Evolutionary conservation across 495 filamentous ascomycete genomes (phyloP).

Genomic region (Penicillium pulvis): DNA sequence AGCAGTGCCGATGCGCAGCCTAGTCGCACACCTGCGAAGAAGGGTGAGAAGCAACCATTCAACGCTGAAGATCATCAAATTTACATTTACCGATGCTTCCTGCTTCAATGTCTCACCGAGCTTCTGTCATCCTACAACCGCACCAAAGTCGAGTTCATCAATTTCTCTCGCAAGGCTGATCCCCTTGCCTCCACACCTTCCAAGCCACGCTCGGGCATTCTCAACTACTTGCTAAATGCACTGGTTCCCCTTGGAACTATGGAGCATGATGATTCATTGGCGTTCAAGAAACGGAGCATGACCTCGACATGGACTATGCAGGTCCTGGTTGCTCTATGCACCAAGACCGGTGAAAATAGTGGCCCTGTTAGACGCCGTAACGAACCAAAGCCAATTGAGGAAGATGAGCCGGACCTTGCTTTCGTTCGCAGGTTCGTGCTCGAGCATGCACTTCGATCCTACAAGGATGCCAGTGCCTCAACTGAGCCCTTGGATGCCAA

Average conservation of each 20-base stretch:
- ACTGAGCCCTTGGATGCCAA: slow-evolving; percentile 81
- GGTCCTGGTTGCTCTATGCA: slow-evolving; percentile 82
- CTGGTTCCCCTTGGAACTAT: slow-evolving; percentile 79
- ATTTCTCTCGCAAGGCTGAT: slow-evolving; percentile 89
- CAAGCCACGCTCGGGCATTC: slow-evolving; percentile 87
- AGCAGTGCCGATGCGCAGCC: slow-evolving; percentile 32
- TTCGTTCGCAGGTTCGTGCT: slow-evolving; percentile 94
- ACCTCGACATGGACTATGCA: slow-evolving; percentile 84
- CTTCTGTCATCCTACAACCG: slow-evolving; percentile 91
- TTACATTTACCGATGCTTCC: slow-evolving; percentile 93
- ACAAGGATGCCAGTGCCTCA: slow-evolving; percentile 82
- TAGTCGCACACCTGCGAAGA: slow-evolving; percentile 48
- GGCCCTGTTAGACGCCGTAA: slow-evolving; percentile 39
- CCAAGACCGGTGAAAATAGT: slow-evolving; percentile 76
- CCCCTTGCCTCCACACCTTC: slow-evolving; percentile 83
- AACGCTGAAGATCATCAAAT: slow-evolving; percentile 93
- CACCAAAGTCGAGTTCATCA: slow-evolving; percentile 97
- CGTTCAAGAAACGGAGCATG: slow-evolving; percentile 77
- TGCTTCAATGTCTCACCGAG: slow-evolving; percentile 91
- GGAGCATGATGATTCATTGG: slow-evolving; percentile 70
- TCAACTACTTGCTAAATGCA: slow-evolving; percentile 90
- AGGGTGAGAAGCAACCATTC: slow-evolving; percentile 74
- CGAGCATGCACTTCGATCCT: slow-evolving; percentile 88
- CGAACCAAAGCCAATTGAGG: slow-evolving; percentile 57
- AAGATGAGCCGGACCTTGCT: slow-evolving; percentile 83